A percentile compares a stretch with the other conserved stretches of the same genome.
phyloP scores from a whole-genome alignment of 2,329 filamentous ascomycete species.

The Epichloe festucae region DNA sequence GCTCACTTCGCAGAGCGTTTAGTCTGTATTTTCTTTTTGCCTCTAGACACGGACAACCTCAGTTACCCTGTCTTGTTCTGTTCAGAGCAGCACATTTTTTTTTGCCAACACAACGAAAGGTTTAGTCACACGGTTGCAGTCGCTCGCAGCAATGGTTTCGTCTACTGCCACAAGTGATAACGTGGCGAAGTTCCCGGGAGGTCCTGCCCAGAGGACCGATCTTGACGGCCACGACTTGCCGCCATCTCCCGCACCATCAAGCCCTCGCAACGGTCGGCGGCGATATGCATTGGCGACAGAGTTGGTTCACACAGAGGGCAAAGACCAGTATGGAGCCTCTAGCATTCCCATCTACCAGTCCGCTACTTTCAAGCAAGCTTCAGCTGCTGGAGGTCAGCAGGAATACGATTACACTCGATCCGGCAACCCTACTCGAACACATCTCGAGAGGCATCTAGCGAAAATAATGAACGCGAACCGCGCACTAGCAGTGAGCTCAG shows the following conservation, averaged over 20 bases:
- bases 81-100: too few relatives aligned
- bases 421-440: conserved; percentile 89
- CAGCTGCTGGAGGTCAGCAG: conserved; percentile 59
- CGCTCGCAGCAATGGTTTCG: not conserved
- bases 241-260: conserved; percentile 86
- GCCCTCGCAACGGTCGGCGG: conserved; percentile 63
- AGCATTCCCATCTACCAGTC: conserved; percentile 98
- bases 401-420: conserved; percentile 99
- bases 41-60: too few relatives aligned
- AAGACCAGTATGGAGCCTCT: conserved; percentile 92
- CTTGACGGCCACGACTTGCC: conserved; percentile 75
- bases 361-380: conserved; percentile 92
- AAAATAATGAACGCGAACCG: conserved; percentile 97
- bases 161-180: not conserved
- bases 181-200: not conserved
- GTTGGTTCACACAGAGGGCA: conserved; percentile 88
- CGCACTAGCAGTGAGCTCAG: conserved; percentile 84
- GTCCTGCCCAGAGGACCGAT: conserved; percentile 46
- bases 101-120: too few relatives aligned
- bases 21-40: too few relatives aligned
- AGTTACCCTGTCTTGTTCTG: too few relatives aligned
- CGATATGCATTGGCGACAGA: conserved; percentile 93
- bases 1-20: too few relatives aligned
- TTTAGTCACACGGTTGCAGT: not conserved
- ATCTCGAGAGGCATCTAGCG: conserved; percentile 89